These are phyloP conservation scores for slime mould (Dictyostelium discoideum) DNA, from an alignment of 78 protist genomes.

Conservation along the genomic window DNA sequence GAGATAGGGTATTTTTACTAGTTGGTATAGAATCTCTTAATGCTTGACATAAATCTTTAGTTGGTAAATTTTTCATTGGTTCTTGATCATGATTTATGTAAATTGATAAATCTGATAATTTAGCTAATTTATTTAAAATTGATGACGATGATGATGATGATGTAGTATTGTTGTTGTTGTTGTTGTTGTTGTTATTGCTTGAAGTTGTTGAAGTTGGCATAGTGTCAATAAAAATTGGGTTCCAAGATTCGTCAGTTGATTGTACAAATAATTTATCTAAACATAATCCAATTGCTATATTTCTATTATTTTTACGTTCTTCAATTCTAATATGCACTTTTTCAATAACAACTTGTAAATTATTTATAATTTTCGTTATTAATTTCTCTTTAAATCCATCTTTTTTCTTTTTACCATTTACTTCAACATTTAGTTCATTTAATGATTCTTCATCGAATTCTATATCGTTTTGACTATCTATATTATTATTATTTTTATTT, in stretches of 20 bases:
- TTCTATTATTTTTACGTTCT: conserved; percentile 5
- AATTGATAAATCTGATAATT: conserved; percentile 42
- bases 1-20: background rate
- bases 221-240: conserved; percentile 45
- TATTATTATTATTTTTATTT: no score
- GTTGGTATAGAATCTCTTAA: conserved; percentile 58
- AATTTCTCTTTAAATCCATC: conserved; percentile 66
- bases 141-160: background rate
- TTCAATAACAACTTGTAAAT: conserved; percentile 59
- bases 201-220: background rate
- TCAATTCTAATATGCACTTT: conserved; percentile 75
- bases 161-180: background rate
- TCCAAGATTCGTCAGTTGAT: conserved; percentile 42
- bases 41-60: conserved; percentile 22
- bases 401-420: conserved; percentile 15
- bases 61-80: conserved; percentile 14
- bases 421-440: background rate
- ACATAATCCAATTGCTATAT: conserved; percentile 61
- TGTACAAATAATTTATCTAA: conserved; percentile 57
- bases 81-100: conserved; percentile 45
- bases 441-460: background rate
- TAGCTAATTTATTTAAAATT: conserved; percentile 41
- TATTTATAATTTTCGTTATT: conserved; percentile 52
- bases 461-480: conserved; percentile 21
- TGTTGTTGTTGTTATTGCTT: background rate